Evolutionary conservation across 2,329 filamentous ascomycete species (phyloP).

Genomic region (Microsporum ferrugineum): DNA sequence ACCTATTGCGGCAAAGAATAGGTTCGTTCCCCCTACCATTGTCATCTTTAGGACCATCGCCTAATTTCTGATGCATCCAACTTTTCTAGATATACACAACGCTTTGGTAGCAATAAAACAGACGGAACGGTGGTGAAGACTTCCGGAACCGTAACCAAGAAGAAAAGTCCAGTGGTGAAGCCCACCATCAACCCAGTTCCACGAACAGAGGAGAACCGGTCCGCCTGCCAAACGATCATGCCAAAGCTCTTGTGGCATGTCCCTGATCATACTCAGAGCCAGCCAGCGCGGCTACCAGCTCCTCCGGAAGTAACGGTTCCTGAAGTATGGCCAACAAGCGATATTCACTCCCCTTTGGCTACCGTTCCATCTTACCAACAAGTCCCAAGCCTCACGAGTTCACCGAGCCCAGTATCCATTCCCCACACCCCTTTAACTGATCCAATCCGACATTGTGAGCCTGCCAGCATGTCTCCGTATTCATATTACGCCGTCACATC

Average conservation of each 20-base stretch:
- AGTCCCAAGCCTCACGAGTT: conserved; percentile 4
- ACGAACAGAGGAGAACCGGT: background rate
- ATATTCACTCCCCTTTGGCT: background rate
- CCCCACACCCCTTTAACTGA: background rate
- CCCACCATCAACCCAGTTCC: background rate
- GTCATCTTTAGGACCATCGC: too few relatives aligned
- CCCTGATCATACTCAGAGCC: conserved; percentile 6
- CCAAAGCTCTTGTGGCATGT: conserved; percentile 7
- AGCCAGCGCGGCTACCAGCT: background rate
- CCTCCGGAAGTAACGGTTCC: background rate
- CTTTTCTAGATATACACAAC: conserved; percentile 5
- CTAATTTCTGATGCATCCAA: too few relatives aligned
- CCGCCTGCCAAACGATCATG: conserved; percentile 1
- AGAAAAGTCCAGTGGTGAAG: background rate
- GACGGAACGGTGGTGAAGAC: background rate
- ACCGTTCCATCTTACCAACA: background rate
- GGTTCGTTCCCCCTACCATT: background rate
- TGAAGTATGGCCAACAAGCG: conserved; percentile 1
- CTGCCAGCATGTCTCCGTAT: conserved; percentile 3
- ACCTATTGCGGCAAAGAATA: conserved; percentile 7
- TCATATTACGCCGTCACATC: conserved; percentile 4
- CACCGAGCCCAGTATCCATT: background rate
- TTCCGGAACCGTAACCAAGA: background rate
- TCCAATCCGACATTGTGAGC: background rate
- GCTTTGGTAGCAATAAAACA: background rate